Conservation (phyloP, 345 rosid genomes). For the Bretschneidera sinensis region DNA sequence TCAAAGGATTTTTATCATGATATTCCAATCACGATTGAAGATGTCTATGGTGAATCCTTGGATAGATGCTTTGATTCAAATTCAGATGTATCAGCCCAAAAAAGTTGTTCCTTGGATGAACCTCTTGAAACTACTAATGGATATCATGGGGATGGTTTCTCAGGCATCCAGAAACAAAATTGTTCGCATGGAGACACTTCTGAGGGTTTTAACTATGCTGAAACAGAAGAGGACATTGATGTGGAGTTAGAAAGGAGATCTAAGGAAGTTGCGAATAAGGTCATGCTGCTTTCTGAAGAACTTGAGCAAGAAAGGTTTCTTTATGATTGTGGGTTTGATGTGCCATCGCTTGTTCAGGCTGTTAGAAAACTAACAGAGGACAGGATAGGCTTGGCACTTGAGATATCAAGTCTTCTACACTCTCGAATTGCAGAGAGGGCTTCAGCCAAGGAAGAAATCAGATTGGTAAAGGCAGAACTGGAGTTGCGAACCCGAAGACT, state of each 20-base stretch:
- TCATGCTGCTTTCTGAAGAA: slow-evolving; percentile 58
- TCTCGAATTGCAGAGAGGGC: slow-evolving; percentile 60
- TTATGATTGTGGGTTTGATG: slow-evolving; percentile 49
- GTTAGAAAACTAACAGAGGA: slow-evolving; percentile 58
- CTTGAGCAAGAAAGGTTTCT: slow-evolving; percentile 57
- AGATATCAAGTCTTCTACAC: slow-evolving; percentile 59
- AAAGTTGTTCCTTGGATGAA: slow-evolving; percentile 37
- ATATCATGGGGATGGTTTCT: slow-evolving; percentile 28
- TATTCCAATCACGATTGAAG: slow-evolving; percentile 77
- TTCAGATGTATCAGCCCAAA: slow-evolving; percentile 36
- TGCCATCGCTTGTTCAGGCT: slow-evolving; percentile 53
- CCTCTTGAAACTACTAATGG: slow-evolving; percentile 35
- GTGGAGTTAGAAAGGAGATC: slow-evolving; percentile 51
- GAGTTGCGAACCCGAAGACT: slow-evolving; percentile 50
- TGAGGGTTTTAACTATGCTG: slow-evolving; percentile 27
- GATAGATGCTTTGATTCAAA: slow-evolving; percentile 39
- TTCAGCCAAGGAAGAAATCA: slow-evolving; percentile 57
- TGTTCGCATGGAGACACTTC: slow-evolving; percentile 23
- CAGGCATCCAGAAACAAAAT: slow-evolving; percentile 29
- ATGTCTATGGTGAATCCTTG: slow-evolving; percentile 56
- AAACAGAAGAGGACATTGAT: slow-evolving; percentile 44
- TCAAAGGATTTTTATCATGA: slow-evolving; percentile 33
- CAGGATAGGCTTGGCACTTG: slow-evolving; percentile 66
- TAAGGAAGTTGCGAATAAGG: slow-evolving; percentile 75
- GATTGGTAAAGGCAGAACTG: slow-evolving; percentile 49